These are phyloP conservation scores for Paraphaeosphaeria sporulosa DNA, from an alignment of 2,329 filamentous ascomycete genomes.

Conservation along the genomic window DNA sequence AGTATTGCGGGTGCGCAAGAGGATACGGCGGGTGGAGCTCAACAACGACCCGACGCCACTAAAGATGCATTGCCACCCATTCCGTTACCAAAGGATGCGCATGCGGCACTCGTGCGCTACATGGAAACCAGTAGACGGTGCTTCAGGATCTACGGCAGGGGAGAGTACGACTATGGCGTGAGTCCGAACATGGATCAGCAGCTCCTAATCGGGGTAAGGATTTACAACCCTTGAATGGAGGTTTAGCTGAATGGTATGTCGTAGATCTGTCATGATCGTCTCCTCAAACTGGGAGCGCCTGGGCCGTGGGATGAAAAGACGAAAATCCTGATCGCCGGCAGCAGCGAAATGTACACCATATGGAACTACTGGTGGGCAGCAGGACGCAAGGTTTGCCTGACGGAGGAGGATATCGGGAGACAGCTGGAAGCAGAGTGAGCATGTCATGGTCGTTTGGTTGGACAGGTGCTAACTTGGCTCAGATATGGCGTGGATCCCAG, in stretches of 20 bases:
- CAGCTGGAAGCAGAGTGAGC: conserved; percentile 7
- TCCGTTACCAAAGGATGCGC: background rate
- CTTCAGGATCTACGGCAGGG: background rate
- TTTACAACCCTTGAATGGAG: background rate
- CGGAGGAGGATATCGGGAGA: conserved; percentile 4
- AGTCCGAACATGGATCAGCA: conserved; percentile 1
- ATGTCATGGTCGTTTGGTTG: too few relatives aligned
- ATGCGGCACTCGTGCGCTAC: background rate
- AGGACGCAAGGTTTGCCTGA: conserved; percentile 1
- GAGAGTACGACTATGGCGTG: background rate
- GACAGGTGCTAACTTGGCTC: background rate
- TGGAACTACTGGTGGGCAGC: conserved; percentile 10
- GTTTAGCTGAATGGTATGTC: background rate
- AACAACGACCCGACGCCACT: too few relatives aligned
- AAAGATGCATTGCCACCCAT: too few relatives aligned
- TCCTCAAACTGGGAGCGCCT: background rate
- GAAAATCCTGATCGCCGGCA: background rate
- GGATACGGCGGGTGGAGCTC: too few relatives aligned
- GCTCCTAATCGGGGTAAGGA: background rate
- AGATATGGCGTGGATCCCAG: background rate
- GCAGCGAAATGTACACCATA: background rate
- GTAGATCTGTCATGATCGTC: background rate
- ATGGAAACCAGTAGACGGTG: background rate
- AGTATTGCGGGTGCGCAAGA: too few relatives aligned
- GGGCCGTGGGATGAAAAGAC: background rate